Evolutionary conservation across 2,329 filamentous ascomycete species (phyloP).

Genomic region (Huntiella omanensis): DNA sequence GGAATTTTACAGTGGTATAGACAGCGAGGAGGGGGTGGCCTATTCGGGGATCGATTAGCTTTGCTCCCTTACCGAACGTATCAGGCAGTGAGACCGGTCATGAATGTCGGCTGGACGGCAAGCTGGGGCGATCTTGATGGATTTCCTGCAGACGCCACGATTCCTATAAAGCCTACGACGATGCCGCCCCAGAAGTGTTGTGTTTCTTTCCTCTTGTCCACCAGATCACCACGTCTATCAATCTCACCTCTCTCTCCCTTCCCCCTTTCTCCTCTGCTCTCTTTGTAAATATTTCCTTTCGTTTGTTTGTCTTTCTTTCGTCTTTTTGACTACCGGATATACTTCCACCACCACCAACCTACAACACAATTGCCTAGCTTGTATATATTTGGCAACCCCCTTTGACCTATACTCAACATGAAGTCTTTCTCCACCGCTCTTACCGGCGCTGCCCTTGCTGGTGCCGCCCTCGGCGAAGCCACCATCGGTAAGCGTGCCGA

Average conservation of each 20-base stretch:
- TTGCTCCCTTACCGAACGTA: too few species aligned
- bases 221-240: slow-evolving; percentile 7
- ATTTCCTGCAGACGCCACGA: background rate
- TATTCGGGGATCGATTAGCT: background rate
- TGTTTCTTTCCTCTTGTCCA: slow-evolving; percentile 5
- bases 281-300: background rate
- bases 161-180: slow-evolving; percentile 7
- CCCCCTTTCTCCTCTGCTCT: background rate
- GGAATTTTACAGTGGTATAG: background rate
- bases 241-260: slow-evolving; percentile 7
- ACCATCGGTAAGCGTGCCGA: slow-evolving; percentile 2
- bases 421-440: slow-evolving; percentile 7
- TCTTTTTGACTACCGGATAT: background rate
- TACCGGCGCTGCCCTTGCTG: slow-evolving; percentile 5
- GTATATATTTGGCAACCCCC: slow-evolving; percentile 1
- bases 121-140: too few species aligned
- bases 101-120: too few species aligned
- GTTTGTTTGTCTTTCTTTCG: background rate
- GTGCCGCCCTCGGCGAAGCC: background rate
- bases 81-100: background rate
- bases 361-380: background rate
- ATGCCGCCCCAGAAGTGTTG: background rate
- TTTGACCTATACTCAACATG: slow-evolving; percentile 5
- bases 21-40: background rate
- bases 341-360: too few species aligned